Evolutionary conservation across 169 alveolate genomes (phyloP).

Genomic region (Eimeria necatrix): DNA sequence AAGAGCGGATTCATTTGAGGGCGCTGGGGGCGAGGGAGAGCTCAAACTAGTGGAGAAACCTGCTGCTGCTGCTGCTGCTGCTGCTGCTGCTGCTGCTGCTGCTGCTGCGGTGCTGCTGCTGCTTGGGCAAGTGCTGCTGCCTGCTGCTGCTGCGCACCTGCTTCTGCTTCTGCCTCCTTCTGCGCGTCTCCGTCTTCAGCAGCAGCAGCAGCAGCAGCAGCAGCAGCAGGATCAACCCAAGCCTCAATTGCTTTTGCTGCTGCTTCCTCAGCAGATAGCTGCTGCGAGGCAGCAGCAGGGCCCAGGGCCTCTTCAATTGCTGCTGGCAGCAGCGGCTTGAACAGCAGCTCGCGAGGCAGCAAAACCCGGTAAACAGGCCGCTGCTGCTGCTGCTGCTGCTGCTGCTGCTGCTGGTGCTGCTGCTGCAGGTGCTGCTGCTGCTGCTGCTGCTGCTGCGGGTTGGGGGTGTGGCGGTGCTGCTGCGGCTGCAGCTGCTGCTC

Average conservation of each 20-base stretch:
- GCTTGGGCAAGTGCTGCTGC: conserved; percentile 5
- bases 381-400: conserved; percentile 29
- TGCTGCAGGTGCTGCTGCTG: conserved; percentile 5
- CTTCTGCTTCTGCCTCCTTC: background rate
- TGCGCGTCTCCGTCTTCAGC: background rate
- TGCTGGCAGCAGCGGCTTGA: conserved; percentile 24
- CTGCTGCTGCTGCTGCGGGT: conserved; percentile 20
- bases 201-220: conserved; percentile 20
- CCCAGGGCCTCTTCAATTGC: conserved; percentile 1
- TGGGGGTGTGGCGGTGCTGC: too few relatives aligned
- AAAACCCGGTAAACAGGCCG: conserved; percentile 33
- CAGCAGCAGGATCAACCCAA: background rate
- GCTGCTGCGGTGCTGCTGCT: background rate
- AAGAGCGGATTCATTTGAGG: too few relatives aligned
- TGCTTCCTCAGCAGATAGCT: background rate
- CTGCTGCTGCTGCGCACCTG: background rate
- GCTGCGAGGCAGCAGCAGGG: background rate
- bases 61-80: too few relatives aligned
- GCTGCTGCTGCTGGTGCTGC: background rate
- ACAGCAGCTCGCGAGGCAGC: conserved; percentile 37
- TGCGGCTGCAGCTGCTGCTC: background rate
- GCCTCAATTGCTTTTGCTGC: conserved; percentile 18
- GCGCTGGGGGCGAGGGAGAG: too few relatives aligned
- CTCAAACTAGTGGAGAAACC: background rate
- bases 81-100: too few relatives aligned